phyloP scores from a whole-genome alignment of 106 monocot genomes.

The Acorus gramineus region DNA sequence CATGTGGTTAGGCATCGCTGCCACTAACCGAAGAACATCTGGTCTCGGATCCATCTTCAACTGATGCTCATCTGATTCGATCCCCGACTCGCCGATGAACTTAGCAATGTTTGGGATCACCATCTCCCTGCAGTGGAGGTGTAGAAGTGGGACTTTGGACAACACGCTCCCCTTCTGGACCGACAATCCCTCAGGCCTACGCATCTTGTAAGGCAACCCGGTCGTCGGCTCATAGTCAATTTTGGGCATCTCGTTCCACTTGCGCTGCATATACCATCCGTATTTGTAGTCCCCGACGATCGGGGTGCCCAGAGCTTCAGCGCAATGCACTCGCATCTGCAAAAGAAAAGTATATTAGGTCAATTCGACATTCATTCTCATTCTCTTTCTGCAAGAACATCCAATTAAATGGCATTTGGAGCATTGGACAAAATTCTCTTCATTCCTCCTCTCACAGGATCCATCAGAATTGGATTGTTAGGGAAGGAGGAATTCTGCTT shows the following conservation, averaged over 20 bases:
- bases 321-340: conserved; percentile 90
- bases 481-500: too few relatives aligned
- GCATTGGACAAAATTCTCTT: too few relatives aligned
- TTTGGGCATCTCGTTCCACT: conserved; percentile 56
- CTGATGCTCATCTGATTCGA: conserved; percentile 24
- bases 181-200: conserved; percentile 61
- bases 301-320: conserved; percentile 87
- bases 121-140: conserved; percentile 85
- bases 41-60: conserved; percentile 26
- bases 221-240: conserved; percentile 44
- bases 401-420: too few relatives aligned
- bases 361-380: too few relatives aligned
- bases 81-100: conserved; percentile 26
- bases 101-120: conserved; percentile 82
- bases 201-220: conserved; percentile 51
- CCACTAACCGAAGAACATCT: conserved; percentile 67
- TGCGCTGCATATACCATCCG: conserved; percentile 78
- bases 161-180: conserved; percentile 90
- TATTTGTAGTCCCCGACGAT: conserved; percentile 95
- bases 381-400: too few relatives aligned
- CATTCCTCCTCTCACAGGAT: too few relatives aligned
- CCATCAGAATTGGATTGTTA: too few relatives aligned
- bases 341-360: background rate
- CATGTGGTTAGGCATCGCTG: conserved; percentile 79
- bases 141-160: conserved; percentile 85